Evolutionary conservation across 2,329 filamentous ascomycete species (phyloP), one percentile per base, ranked within the genome.

Genomic region (Pseudocercospora fijiensis): DNA sequence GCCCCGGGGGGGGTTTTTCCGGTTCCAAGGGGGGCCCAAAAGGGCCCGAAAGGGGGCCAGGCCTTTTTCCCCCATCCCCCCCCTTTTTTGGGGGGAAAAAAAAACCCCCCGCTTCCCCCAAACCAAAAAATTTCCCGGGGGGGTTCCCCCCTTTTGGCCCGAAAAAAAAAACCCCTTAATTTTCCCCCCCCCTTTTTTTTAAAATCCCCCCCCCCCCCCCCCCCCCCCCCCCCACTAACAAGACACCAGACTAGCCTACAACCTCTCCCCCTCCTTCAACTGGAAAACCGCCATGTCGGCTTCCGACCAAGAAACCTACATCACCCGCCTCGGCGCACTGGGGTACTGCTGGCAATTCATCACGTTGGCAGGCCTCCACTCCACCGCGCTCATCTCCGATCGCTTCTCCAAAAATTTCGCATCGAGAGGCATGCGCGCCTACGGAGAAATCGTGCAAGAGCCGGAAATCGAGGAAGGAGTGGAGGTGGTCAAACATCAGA

Each of bases 331-430:
- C 45, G 92, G 88, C 65, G 75, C 82, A 67, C 86, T 99, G 56
- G 95, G 95, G 67, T 99, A 99, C 86, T 96, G 92, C 86, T 99
- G 95, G 95, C 95, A 99, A 80, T 99, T 99, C 84, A 99, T 99
- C 83, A 99, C 95, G n/a, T 87, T 99, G 53, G 95, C 94, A 4
- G 95, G 95, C 71, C 85, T 99, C 76, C 95, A 99, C 84, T 96
- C 92, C 67, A 97, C 92, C 3, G 95, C 94, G 41, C 86, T 99
- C 59, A 96, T 96, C 81, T 89, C 89, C 74, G 88, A 98, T 80
- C 87, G 89, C 67, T 99, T 99, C 80, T 88, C 92, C 65, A 86
- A 87, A 76, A 91, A 91, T 56, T 99, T 90, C 78, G 84, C 84
- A 18, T 30, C 63, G 45, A 60, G 60, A 18, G 94, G 94, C 62